Conservation (phyloP, 805 yeast species). For the Saccharomyces cerevisiae region DNA sequence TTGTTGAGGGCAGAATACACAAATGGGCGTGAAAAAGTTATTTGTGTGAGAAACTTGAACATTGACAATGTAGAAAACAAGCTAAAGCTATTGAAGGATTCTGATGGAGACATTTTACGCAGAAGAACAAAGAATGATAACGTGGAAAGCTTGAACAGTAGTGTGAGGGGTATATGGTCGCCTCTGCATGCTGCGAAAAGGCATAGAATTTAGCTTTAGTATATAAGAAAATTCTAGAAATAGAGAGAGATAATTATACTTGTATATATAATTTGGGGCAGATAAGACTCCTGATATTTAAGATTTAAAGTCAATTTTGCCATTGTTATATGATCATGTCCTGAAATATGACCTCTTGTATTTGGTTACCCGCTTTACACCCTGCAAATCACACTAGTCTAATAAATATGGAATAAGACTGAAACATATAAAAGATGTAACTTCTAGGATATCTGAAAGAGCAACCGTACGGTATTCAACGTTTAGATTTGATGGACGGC, state of each 20-base stretch:
- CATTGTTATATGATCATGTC: not conserved
- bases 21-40: constrained; percentile 41
- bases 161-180: constrained; percentile 96
- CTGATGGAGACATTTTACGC: constrained; percentile 55
- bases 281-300: not conserved
- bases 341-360: too few relatives aligned
- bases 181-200: constrained; percentile 59
- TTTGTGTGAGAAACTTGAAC: constrained; percentile 71
- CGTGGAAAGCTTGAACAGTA: constrained; percentile 69
- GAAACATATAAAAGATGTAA: not conserved
- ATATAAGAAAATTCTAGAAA: not conserved
- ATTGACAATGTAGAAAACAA: constrained; percentile 55
- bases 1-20: constrained; percentile 51
- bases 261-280: not conserved
- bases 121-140: constrained; percentile 61
- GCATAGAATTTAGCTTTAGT: constrained; percentile 12
- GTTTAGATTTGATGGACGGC: constrained; percentile 9
- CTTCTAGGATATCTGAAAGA: not conserved
- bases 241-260: not conserved
- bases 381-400: not conserved
- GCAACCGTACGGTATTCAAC: not conserved
- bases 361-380: not conserved
- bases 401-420: not conserved
- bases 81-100: constrained; percentile 52
- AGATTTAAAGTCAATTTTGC: not conserved